Base-by-base conservation (phyloP, 352 stramenopile genomes). In the Pythium folliculosum region DNA sequence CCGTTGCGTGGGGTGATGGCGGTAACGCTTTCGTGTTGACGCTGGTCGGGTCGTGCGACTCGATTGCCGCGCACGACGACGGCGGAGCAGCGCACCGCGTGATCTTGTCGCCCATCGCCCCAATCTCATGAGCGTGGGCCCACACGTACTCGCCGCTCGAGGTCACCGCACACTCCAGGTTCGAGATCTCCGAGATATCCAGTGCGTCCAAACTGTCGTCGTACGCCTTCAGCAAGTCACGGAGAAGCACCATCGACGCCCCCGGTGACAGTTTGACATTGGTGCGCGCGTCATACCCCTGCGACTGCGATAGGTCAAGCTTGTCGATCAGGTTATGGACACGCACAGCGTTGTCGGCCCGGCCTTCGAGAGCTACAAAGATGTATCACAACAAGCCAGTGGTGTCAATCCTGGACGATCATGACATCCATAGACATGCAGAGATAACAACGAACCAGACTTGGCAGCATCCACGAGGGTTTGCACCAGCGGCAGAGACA, bases 311-410 rank as follows among this genome's bases (percentile, higher is more conserved):
- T 1, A 65, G 23, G 12, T 56, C n/a, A 12, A 70, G 63, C 22
- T 43, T 52, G 19, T 65, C 64, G 40, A 65, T 70, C 19, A 70
- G 40, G 43, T 57, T 70, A 49, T 70, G 64, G n/a, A 70, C 43
- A 0, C n/a, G 44, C 25, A 56, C 16, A 6, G 47, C 64, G 4
- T 38, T 9, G 6, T 65, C 30, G 9, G 38, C 51, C 25, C 7
- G 56, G 22, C 9, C 17, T 23, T 44, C 16, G 0, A 63, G 25
- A 23, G 1, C 57, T 63, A 21, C 17, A n/a, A 16, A 19, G 27
- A 32, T 32, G 27, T 32, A 5, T 32, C 27, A 32, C 5, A 32
- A 32, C 27, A 32, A 32, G 3, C 27, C 27, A 32, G 27, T 32
- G 27, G 27, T 32, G 27, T 32, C 27, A 32, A 32, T 5, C 27